Evolutionary conservation across 129 eudicot species (phyloP).

Genomic region (Rutidosis leptorrhynchoides): DNA sequence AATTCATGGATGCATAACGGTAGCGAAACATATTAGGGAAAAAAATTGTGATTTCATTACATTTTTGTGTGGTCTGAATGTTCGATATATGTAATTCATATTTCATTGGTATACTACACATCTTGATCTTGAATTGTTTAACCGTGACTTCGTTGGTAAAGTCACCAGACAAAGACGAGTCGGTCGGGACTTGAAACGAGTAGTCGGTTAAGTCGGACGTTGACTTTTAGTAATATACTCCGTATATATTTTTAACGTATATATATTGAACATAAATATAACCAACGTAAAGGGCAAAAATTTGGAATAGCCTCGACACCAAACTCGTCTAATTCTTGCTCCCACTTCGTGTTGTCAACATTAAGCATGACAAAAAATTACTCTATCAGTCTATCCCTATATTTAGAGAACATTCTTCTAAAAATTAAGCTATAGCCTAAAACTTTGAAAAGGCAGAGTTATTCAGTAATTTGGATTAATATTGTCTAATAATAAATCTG

Average conservation of each 20-base stretch:
- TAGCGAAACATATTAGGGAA: slow-evolving; percentile 3
- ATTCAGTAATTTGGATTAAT: background rate
- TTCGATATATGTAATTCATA: slow-evolving; percentile 24
- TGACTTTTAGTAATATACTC: too few species aligned
- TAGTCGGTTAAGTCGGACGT: too few species aligned
- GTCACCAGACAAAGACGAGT: slow-evolving; percentile 88
- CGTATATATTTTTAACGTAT: too few species aligned
- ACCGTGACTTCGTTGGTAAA: slow-evolving; percentile 96
- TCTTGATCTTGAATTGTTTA: slow-evolving; percentile 27
- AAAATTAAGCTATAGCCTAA: too few species aligned
- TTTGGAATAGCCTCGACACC: slow-evolving; percentile 99
- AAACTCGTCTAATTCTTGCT: slow-evolving; percentile 97
- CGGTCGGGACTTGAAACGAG: too few species aligned
- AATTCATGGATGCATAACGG: slow-evolving; percentile 23
- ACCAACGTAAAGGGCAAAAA: slow-evolving; percentile 88
- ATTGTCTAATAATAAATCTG: background rate
- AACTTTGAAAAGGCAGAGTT: background rate
- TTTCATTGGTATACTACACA: slow-evolving; percentile 18
- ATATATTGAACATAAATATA: too few species aligned
- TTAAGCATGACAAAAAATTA: slow-evolving; percentile 94
- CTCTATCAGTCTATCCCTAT: slow-evolving; percentile 86
- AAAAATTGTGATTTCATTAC: slow-evolving; percentile 28
- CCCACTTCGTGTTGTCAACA: slow-evolving; percentile 99
- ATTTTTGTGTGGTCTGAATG: slow-evolving; percentile 28
- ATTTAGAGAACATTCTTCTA: background rate